phyloP scores from a whole-genome alignment of 23 red algal genomes.

The Gracilaria vermiculophylla region DNA sequence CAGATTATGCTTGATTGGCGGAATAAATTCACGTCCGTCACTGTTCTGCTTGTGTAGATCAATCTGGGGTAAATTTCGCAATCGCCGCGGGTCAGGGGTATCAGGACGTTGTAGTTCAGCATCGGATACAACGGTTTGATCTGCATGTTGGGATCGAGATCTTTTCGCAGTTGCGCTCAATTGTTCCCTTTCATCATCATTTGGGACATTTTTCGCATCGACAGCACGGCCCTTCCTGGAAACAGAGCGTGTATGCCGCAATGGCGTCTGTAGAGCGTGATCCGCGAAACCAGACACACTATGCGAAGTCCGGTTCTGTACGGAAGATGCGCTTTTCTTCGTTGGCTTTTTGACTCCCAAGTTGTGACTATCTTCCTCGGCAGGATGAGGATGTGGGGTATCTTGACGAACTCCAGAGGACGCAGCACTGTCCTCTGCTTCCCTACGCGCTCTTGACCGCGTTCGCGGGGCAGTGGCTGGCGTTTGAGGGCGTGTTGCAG shows the following conservation, averaged over 20 bases:
- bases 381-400: neutral
- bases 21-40: too few species aligned
- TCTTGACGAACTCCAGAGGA: neutral
- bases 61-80: neutral
- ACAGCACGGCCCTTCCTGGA: neutral
- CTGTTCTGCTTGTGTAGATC: neutral
- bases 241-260: neutral
- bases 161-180: neutral
- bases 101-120: neutral
- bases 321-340: neutral
- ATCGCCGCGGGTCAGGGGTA: neutral
- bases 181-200: neutral
- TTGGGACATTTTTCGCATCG: neutral
- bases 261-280: neutral
- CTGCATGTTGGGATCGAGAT: neutral
- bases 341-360: neutral
- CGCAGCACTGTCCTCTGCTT: constrained; percentile 7
- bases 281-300: neutral
- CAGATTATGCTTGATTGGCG: neutral
- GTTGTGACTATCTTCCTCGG: neutral
- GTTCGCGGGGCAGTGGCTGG: neutral
- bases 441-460: neutral
- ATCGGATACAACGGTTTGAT: neutral
- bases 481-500: neutral
- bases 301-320: neutral